A percentile compares a stretch with the other conserved stretches of the same genome.
Conservation (phyloP, 805 yeast genomes). For the Saccharomycopsis sp. region DNA sequence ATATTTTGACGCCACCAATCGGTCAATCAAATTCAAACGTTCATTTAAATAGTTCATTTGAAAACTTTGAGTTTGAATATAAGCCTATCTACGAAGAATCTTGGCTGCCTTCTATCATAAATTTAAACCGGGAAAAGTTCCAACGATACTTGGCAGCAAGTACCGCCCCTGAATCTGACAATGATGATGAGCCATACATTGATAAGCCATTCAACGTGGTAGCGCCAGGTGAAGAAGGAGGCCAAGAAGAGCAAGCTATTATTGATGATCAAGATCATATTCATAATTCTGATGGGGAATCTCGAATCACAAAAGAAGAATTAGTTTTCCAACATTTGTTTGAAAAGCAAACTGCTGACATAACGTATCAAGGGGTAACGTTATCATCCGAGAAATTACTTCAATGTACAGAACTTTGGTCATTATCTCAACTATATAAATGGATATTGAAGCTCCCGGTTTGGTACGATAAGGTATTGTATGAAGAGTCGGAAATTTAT, state of each 20-base stretch:
- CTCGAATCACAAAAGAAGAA: not conserved
- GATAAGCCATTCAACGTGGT: not conserved
- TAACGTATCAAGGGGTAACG: not conserved
- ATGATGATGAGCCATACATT: not conserved
- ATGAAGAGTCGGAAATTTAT: not conserved
- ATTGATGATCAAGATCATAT: too few species aligned
- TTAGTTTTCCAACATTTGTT: not conserved
- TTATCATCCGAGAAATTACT: not conserved
- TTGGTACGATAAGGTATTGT: not conserved
- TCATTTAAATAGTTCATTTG: not conserved
- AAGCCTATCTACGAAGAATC: not conserved
- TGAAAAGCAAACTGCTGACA: not conserved
- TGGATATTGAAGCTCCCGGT: slow-evolving; percentile 6
- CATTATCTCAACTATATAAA: not conserved
- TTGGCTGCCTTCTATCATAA: not conserved
- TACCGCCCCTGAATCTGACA: not conserved
- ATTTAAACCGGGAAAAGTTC: not conserved
- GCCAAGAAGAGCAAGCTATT: not conserved
- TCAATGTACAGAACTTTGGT: slow-evolving; percentile 9
- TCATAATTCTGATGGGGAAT: too few species aligned
- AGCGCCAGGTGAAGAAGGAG: not conserved
- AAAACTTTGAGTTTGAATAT: not conserved
- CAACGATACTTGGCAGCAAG: not conserved
- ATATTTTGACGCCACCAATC: too few species aligned
- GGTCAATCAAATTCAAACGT: too few species aligned